Evolutionary conservation across 2,329 filamentous ascomycete species (phyloP), one percentile per base, ranked within the genome.

Genomic region (Talaromyces sp.): DNA sequence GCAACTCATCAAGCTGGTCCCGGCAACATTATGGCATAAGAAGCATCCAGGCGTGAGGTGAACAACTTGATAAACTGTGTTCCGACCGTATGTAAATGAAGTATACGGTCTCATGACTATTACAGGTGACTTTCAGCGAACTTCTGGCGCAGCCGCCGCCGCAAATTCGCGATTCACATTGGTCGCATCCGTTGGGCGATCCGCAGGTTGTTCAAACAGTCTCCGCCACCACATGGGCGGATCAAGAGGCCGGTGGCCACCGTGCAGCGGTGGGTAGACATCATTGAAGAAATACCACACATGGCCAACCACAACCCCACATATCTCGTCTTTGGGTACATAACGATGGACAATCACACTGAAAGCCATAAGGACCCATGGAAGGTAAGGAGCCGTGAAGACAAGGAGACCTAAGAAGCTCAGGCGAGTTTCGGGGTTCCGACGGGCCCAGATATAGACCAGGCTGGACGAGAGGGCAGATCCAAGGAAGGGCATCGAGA

Each of bases 251-350:
- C 90, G 83, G 47, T 88, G 87, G 16, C 91, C 91, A 58, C 88
- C 86, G 74, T 97, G 90, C 39, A 97, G 82, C 3, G 91, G 89
- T 3, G 94, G 94, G 73, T 96, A 99, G 14, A 99, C 92, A 71
- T 99, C 94, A 54, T 87, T 90, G 74, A 97, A 97, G 77, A 97
- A 99, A 74, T 97, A 99, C 88, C 92, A 97, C 36, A 97, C 82
- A 74, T 99, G 94, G 9, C 94, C 94, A 35, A 97, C 92, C 9
- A 94, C 86, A 14, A 97, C 91, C 3, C 94, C 94, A 77, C 95
- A 91, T 58, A 99, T 88, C 78, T 99, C 94, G 71, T 97, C 94
- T 75, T 95, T 96, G 3, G 94, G 94, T 37, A 97, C 82, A 4
- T 83, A 88, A 6, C 90, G 90, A 70, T 97, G 91, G 70, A 97